A percentile compares a stretch with the other conserved stretches of the same genome.
Evolutionary conservation across 2,329 filamentous ascomycete genomes (phyloP).

Genomic region (Aspergillus fijiensis): DNA sequence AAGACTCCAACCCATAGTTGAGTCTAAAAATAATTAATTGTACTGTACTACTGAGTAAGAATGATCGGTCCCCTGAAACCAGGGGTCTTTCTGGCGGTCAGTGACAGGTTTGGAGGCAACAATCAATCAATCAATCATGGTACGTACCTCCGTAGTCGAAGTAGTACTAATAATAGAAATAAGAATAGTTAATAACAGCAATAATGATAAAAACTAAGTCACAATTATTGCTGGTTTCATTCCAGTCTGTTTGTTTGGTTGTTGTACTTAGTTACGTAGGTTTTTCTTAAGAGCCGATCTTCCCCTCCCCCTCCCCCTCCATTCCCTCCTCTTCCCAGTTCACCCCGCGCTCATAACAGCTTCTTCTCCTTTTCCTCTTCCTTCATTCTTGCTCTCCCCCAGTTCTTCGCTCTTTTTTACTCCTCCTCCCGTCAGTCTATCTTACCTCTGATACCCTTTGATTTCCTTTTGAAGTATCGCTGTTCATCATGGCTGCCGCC

Average conservation of each 20-base stretch:
- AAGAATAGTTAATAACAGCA: no score
- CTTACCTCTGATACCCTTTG: neutral
- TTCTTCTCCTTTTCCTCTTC: neutral
- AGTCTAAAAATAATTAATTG: slow-evolving; percentile 16
- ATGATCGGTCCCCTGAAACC: neutral
- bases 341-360: neutral
- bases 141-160: neutral
- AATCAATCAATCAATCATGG: neutral
- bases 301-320: slow-evolving; percentile 3
- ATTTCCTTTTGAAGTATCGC: neutral
- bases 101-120: slow-evolving; percentile 2
- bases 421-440: neutral
- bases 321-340: slow-evolving; percentile 1
- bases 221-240: neutral
- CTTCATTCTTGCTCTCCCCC: no score
- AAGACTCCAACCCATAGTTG: neutral
- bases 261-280: neutral
- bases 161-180: no score
- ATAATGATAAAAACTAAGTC: no score
- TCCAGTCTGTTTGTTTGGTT: neutral
- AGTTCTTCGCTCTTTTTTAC: no score
- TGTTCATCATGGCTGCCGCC: slow-evolving; percentile 36
- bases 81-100: slow-evolving; percentile 14
- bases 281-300: neutral
- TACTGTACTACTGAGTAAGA: neutral